Base-by-base conservation (phyloP, 495 filamentous ascomycete genomes). In the Penicillium longicatenatum region DNA sequence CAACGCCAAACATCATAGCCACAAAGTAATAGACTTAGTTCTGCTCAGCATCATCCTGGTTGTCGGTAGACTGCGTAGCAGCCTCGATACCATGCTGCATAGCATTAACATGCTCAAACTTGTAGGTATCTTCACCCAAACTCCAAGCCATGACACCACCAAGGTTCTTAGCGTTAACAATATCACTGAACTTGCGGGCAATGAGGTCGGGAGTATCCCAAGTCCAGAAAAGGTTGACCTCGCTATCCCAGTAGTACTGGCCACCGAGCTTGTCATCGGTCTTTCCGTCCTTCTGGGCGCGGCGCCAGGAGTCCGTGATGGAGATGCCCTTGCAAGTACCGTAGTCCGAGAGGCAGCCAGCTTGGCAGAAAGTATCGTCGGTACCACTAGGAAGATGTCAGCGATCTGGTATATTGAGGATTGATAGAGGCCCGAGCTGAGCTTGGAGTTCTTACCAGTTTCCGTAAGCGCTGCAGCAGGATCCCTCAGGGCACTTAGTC, bases 81-180 rank as follows among this genome's bases (percentile, higher is more conserved):
- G 48, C 17, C 54, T 72, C 52, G 24, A 81, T 53, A 19, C 78
- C 80, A 46, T 68, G 59, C 57, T 80, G 84, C 64, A 89, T 79
- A 5, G 83, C 82, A 42, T 76, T 70, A 3, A 91, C 64, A 68
- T 89, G 87, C 50, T 72, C 70, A 54, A 76, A 89, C 22, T 78
- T 63, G 31, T 80, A 71, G 2, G 80, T 85, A 72, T 91, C 88
- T 70, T 91, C 88, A 5, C 88, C 89, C 58, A 92, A 66, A 22
- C 81, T 88, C 89, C 87, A 90, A 0, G 86, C 85, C 75, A 90
- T 88, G 26, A 89, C 83, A 19, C 88, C 88, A 5, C 88, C 89
- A 2, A 92, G 62, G 21, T 75, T 72, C 65, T 80, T 84, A 51
- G 73, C 74, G 16, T 78, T 70, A 24, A 91, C 74, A 43, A 91